Conservation (phyloP, 768 basidiomycete species). For the Filobasidium floriforme region DNA sequence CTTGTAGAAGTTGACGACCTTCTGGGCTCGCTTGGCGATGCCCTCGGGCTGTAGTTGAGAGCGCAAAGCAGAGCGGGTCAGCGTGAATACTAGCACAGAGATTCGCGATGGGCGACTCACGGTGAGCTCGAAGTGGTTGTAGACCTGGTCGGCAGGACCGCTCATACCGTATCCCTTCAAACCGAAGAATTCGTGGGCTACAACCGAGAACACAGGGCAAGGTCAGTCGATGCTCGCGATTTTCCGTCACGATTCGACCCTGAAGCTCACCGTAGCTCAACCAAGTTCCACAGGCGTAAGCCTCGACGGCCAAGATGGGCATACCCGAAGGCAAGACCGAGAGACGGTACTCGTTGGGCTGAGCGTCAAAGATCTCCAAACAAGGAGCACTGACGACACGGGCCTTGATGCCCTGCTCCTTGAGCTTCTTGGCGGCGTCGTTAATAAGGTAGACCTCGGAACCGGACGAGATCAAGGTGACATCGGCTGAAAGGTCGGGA, state of each 20-base stretch:
- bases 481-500: constrained; percentile 52
- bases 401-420: constrained; percentile 66
- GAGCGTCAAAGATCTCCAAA: constrained; percentile 74
- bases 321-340: constrained; percentile 81
- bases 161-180: constrained; percentile 73
- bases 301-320: constrained; percentile 83
- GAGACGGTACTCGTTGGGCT: constrained; percentile 68
- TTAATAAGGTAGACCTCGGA: constrained; percentile 81
- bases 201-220: no score
- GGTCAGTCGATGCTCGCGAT: no score
- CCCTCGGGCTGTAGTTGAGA: constrained; percentile 26
- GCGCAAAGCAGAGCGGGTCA: constrained; percentile 29
- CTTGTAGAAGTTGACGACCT: constrained; percentile 81
- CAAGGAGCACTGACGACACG: constrained; percentile 83
- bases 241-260: no score
- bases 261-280: constrained; percentile 53
- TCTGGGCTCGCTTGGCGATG: constrained; percentile 72
- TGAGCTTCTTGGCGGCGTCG: constrained; percentile 75
- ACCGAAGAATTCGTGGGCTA: constrained; percentile 62
- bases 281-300: constrained; percentile 70
- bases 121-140: constrained; percentile 82
- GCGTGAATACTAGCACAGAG: no score
- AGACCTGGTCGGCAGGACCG: constrained; percentile 81
- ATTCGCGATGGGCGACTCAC: not conserved
- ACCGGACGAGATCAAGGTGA: constrained; percentile 83